Conservation (phyloP, 2,329 filamentous ascomycete species). For the Blastomyces parvus region DNA sequence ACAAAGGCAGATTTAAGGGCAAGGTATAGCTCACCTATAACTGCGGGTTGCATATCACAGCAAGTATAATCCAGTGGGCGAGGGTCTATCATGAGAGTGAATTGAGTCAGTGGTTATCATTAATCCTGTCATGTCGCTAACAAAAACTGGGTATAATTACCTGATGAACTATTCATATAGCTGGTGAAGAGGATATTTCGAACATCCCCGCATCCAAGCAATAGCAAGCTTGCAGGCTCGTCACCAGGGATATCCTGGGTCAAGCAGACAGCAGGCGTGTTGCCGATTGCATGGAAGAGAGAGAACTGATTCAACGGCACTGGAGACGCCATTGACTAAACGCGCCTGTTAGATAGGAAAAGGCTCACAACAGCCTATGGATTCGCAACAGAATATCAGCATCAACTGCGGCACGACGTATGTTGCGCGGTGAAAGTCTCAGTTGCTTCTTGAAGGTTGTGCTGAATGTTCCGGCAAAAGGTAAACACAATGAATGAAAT, state of each 20-base stretch:
- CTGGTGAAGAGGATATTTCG: slow-evolving; percentile 49
- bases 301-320: slow-evolving; percentile 13
- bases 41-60: slow-evolving; percentile 44
- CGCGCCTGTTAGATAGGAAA: not conserved
- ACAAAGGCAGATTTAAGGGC: not conserved
- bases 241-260: slow-evolving; percentile 42
- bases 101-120: not conserved
- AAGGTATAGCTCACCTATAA: slow-evolving; percentile 38
- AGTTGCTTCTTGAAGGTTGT: not conserved
- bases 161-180: slow-evolving; percentile 22
- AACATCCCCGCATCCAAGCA: slow-evolving; percentile 49
- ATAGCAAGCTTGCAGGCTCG: slow-evolving; percentile 42
- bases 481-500: not conserved
- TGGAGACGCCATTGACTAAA: slow-evolving; percentile 13
- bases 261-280: slow-evolving; percentile 46
- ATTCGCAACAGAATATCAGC: not conserved
- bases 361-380: not conserved
- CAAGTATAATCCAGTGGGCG: slow-evolving; percentile 47
- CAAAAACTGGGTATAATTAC: not conserved
- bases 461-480: not conserved
- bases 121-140: not conserved
- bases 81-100: not conserved
- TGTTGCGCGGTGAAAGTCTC: not conserved
- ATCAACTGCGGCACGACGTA: not conserved
- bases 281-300: slow-evolving; percentile 36